Evolutionary conservation across 148 eudicot genomes (phyloP), one percentile per base, ranked within the genome.

Genomic region (Heliosperma pusillum): DNA sequence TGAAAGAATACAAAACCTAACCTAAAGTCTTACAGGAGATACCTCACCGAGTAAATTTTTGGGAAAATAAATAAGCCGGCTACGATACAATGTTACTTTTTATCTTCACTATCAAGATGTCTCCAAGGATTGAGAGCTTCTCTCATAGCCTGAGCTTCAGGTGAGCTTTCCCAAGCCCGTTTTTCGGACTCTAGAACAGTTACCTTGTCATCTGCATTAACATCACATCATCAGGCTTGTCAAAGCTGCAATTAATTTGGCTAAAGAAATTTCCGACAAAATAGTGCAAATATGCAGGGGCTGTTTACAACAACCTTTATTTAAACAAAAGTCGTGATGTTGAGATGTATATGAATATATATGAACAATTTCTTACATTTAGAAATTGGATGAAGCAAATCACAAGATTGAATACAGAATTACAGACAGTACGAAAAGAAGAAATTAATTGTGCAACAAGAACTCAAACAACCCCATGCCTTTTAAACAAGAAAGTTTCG

Each of bases 121-220:
- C 89, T 85, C 96, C 96, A 93, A 11, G 98, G 98, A 86, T 93
- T 93, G 50, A 93, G 88, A 72, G 93, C 96, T 63, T 93, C 96
- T 82, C 93, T 86, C 53, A 86, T 71, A 72, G 96, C 90, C 77
- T 86, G 88, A 79, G 96, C 98, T 85, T 93, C 98, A 19, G 92
- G 87, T 58, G 92, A 86, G 77, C 21, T 93, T 74, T 93, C 98
- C 89, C 89, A 91, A 13, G 88, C 98, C 73, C 89, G 88, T 86
- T 91, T 93, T 77, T 93, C 96, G 1, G 93, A 78, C 80, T 93
- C 98, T 79, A 90, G 56, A 65, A 79, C 98, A 44, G 98, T 87
- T 72, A 93, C 98, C 77, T 89, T 88, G 82, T 93, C 98, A 83
- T 93, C 98, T 93, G 90, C 83, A 74, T 17, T 36, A 10, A 42